Evolutionary conservation across 1,284 basidiomycete genomes (phyloP), one percentile per base, ranked within the genome.

Genomic region (Fistulina hepatica): DNA sequence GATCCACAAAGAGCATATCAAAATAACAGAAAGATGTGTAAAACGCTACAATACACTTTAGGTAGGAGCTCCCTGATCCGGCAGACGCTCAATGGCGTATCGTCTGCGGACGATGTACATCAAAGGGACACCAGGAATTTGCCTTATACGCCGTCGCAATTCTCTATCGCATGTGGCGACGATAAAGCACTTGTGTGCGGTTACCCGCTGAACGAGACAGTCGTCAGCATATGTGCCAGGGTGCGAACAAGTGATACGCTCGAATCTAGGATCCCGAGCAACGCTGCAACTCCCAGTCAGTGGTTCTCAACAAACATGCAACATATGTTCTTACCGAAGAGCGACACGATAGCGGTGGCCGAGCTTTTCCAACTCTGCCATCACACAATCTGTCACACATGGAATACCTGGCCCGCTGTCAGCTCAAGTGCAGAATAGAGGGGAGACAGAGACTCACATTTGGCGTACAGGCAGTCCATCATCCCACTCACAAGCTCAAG

Each of bases 391-490:
- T 13, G 95, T 97, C 20, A 99, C 89, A 51, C 93, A 97, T 1
- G 95, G 95, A 50, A 97, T 97, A 57, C 90, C 93, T 94, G 54
- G 10, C 26, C 20, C 40, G 11, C 32, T 40, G 27, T 39, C 13
- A 42, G 26, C 3, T 28, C 39, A 27, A 34, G 43, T 16, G 46
- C 16, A 3, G 25, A 37, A 30, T 26, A 28, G 24, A 35, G 34
- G 34, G 32, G 32, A 6, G 33, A 34, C 34, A 21, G 17, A 4
- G 15, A 64, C 84, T 46, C 52, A 94, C 93, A 94, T 66, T 98
- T 97, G n/a, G 95, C 95, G 61, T 90, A 97, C 10, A 99, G 66
- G 52, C 93, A 97, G 57, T 98, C 95, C 93, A 98, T 97, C 95
- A 99, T 97, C 11, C 90, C 92, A 53, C 86, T 81, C 15, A 97